Evolutionary conservation across 208 protist species (phyloP).

Genomic region (Leishmania braziliensis): DNA sequence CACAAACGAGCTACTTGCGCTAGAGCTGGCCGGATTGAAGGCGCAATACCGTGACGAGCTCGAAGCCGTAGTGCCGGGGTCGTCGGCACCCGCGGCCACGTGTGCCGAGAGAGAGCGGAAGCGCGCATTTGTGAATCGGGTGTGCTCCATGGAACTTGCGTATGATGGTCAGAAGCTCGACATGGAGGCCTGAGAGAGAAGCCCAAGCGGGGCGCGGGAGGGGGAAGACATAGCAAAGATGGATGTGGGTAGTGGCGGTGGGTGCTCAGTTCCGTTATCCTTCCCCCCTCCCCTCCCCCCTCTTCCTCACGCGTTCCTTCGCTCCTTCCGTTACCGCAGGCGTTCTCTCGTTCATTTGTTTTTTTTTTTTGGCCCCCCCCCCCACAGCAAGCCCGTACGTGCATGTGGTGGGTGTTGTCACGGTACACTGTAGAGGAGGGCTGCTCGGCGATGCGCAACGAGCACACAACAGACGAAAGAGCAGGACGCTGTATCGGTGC

Average conservation of each 20-base stretch:
- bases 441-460: neutral
- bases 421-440: neutral
- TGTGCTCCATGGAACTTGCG: conserved; percentile 66
- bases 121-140: conserved; percentile 15
- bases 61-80: neutral
- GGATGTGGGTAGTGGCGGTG: neutral
- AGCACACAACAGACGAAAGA: neutral
- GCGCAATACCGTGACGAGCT: conserved; percentile 22
- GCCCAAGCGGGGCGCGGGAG: neutral
- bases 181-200: conserved; percentile 36
- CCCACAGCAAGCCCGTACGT: neutral
- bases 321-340: neutral
- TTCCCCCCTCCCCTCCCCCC: neutral
- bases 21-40: conserved; percentile 45
- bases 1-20: conserved; percentile 42
- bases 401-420: neutral
- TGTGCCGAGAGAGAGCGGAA: conserved; percentile 4
- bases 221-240: neutral
- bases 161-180: conserved; percentile 66
- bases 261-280: neutral
- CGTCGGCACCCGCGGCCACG: neutral
- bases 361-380: too few relatives aligned
- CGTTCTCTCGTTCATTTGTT: neutral
- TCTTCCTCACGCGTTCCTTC: neutral
- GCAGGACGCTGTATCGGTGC: neutral